phyloP scores from a whole-genome alignment of 1,284 basidiomycete species.

The Cutaneotrichosporon spelunceum region DNA sequence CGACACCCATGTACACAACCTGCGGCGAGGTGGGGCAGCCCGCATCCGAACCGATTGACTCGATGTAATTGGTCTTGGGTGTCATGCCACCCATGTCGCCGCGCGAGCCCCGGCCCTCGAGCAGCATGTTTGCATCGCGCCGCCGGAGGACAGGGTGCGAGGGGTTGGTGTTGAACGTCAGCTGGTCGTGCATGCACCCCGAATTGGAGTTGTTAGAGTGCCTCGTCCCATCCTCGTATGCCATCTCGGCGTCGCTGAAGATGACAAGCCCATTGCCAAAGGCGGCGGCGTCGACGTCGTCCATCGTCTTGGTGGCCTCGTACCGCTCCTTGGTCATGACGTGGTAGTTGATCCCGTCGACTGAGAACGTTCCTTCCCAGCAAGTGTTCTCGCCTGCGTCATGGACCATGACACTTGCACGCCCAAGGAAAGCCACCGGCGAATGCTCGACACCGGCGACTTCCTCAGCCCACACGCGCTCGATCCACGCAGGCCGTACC shows the following conservation, averaged over 20 bases:
- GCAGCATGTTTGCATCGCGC: conserved; percentile 2
- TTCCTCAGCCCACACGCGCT: conserved; percentile 45
- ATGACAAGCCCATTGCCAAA: conserved; percentile 63
- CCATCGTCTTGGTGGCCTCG: conserved; percentile 55
- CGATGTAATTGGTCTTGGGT: conserved; percentile 59
- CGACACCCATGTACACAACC: conserved; percentile 73
- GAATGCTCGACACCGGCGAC: conserved; percentile 26
- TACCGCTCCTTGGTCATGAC: conserved; percentile 71
- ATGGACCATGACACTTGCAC: conserved; percentile 69
- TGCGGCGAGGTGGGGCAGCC: conserved; percentile 74
- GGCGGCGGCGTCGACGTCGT: conserved; percentile 60
- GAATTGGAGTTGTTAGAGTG: conserved; percentile 18
- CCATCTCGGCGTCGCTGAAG: conserved; percentile 56
- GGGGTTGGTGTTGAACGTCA: conserved; percentile 65
- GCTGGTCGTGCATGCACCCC: conserved; percentile 65
- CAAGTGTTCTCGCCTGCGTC: conserved; percentile 58
- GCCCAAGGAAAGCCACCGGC: conserved; percentile 56
- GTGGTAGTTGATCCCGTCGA: conserved; percentile 67
- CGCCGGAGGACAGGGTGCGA: conserved; percentile 56
- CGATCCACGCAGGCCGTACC: conserved; percentile 57
- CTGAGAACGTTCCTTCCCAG: conserved; percentile 73
- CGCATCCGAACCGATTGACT: conserved; percentile 62
- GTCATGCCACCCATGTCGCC: conserved; percentile 35
- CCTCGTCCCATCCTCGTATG: conserved; percentile 20
- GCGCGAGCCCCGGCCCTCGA: conserved; percentile 22